Evolutionary conservation across 2,329 filamentous ascomycete species (phyloP).

Genomic region (Madurella mycetomatis): DNA sequence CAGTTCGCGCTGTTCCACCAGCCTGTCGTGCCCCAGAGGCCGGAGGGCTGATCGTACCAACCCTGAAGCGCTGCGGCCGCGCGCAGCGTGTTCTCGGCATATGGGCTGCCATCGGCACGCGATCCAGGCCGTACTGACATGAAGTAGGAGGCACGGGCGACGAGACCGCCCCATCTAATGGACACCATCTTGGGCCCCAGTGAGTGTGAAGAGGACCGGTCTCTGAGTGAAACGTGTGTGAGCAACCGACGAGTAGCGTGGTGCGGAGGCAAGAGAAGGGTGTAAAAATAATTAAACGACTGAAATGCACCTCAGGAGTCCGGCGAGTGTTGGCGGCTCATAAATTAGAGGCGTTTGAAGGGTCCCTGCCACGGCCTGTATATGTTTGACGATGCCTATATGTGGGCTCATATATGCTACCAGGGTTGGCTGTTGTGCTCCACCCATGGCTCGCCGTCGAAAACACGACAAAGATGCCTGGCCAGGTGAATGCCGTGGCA

Average conservation of each 20-base stretch:
- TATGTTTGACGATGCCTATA: neutral
- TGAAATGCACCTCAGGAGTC: neutral
- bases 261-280: neutral
- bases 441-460: no score
- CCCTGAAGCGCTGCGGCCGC: constrained; percentile 46
- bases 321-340: neutral
- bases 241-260: neutral
- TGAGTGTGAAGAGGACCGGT: neutral
- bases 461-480: no score
- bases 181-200: constrained; percentile 21
- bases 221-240: neutral
- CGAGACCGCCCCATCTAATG: constrained; percentile 23
- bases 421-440: neutral
- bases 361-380: no score
- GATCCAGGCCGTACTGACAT: constrained; percentile 10
- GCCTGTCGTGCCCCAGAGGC: constrained; percentile 59
- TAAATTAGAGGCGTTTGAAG: neutral
- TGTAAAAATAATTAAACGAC: neutral
- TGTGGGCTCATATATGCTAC: neutral
- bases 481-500: no score
- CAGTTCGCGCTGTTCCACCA: constrained; percentile 74
- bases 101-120: constrained; percentile 23
- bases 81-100: constrained; percentile 31
- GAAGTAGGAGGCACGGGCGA: constrained; percentile 22
- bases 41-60: constrained; percentile 58